These are phyloP conservation scores for Ganoderma boninense DNA, from an alignment of 1,284 basidiomycete species.

Conservation along the genomic window DNA sequence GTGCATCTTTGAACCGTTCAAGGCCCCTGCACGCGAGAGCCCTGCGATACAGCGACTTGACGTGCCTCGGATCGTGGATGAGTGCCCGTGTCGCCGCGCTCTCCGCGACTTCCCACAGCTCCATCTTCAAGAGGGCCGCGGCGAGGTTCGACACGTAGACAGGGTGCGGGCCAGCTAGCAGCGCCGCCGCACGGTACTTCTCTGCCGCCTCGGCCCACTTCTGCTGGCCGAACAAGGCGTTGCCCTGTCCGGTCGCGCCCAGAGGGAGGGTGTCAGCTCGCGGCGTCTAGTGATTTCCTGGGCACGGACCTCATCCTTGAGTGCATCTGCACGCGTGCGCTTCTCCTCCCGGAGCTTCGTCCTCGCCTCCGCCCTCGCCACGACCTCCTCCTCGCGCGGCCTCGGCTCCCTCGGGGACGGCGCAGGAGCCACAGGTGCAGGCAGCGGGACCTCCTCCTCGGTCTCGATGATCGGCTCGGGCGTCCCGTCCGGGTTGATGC, in stretches of 20 bases:
- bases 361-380: not conserved
- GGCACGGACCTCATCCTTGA: conserved; percentile 4
- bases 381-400: not conserved
- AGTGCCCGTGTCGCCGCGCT: conserved; percentile 51
- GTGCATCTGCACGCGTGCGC: not conserved
- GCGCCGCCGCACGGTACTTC: conserved; percentile 36
- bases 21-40: conserved; percentile 52
- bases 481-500: not conserved
- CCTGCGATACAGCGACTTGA: conserved; percentile 53
- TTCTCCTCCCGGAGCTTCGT: not conserved
- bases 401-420: no score
- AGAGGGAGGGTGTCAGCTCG: not conserved
- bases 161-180: conserved; percentile 35
- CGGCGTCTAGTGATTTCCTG: not conserved
- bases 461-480: not conserved
- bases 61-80: conserved; percentile 48
- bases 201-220: conserved; percentile 35
- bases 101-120: conserved; percentile 51
- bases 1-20: conserved; percentile 45
- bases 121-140: conserved; percentile 49
- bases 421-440: not conserved
- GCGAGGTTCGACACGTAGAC: conserved; percentile 52
- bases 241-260: conserved; percentile 31
- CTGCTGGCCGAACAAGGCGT: conserved; percentile 33
- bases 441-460: not conserved